Evolutionary conservation across 2,329 filamentous ascomycete species (phyloP).

Genomic region (Aspergillus tubingensis): DNA sequence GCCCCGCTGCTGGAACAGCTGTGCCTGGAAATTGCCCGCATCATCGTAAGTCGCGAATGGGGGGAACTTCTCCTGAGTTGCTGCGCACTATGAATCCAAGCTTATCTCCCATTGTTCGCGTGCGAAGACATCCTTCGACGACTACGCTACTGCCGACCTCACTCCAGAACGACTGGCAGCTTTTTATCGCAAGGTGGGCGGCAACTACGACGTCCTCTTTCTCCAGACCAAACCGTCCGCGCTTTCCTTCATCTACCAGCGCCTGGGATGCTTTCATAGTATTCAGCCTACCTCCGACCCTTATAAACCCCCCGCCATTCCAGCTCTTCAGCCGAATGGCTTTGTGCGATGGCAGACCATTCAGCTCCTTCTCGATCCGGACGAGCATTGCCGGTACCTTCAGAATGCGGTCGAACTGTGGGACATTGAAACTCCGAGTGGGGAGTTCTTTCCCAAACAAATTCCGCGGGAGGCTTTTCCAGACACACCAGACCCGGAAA

Average conservation of each 20-base stretch:
- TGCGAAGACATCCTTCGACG: constrained; percentile 29
- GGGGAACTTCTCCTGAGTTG: neutral
- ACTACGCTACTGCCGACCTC: constrained; percentile 38
- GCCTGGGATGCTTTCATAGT: constrained; percentile 84
- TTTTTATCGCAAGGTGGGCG: constrained; percentile 74
- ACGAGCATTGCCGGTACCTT: constrained; percentile 82
- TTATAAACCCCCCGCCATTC: constrained; percentile 74
- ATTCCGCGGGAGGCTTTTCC: constrained; percentile 74
- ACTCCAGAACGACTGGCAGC: constrained; percentile 71
- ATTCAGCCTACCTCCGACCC: constrained; percentile 71
- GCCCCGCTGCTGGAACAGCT: constrained; percentile 68
- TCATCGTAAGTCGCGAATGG: constrained; percentile 63
- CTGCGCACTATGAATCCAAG: neutral
- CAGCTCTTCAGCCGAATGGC: constrained; percentile 77
- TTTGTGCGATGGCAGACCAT: constrained; percentile 95
- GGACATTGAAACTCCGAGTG: constrained; percentile 71
- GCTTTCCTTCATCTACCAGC: constrained; percentile 90
- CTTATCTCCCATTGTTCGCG: constrained; percentile 13
- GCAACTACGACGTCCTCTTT: constrained; percentile 79
- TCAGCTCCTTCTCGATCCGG: constrained; percentile 81
- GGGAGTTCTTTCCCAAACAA: constrained; percentile 58
- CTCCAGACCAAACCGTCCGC: constrained; percentile 70
- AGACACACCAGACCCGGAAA: constrained; percentile 70
- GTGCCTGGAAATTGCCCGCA: constrained; percentile 65
- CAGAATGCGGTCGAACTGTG: constrained; percentile 79